These are phyloP conservation scores for Rhizopogon vesiculosus DNA, from an alignment of 768 basidiomycete species.

Conservation along the genomic window DNA sequence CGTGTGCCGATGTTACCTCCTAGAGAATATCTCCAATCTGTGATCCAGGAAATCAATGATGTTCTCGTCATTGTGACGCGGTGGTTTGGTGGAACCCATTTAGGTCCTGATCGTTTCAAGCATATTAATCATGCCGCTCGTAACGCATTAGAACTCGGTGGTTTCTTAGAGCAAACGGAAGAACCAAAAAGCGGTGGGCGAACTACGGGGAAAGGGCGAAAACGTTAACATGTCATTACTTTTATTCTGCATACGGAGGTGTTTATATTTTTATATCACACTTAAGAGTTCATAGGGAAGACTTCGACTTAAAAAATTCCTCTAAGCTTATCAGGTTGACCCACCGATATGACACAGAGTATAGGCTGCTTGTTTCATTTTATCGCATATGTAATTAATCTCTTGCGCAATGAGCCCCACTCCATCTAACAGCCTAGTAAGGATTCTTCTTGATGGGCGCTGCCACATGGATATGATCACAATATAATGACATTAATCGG, in stretches of 20 bases:
- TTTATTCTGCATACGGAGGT: neutral
- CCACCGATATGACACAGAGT: too few relatives aligned
- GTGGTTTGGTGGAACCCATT: slow-evolving; percentile 88
- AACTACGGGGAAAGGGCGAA: slow-evolving; percentile 19
- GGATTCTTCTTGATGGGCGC: too few relatives aligned
- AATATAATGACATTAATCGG: too few relatives aligned
- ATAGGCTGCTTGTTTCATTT: too few relatives aligned
- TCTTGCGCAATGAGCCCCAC: neutral
- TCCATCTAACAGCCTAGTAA: neutral
- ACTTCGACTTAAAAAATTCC: too few relatives aligned
- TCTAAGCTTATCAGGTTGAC: too few relatives aligned
- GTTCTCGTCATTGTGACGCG: slow-evolving; percentile 91
- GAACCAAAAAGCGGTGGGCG: slow-evolving; percentile 14
- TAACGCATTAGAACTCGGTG: slow-evolving; percentile 83
- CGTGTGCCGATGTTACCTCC: slow-evolving; percentile 13
- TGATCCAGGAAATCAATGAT: slow-evolving; percentile 64
- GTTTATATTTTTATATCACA: neutral
- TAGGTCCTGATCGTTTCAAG: slow-evolving; percentile 86
- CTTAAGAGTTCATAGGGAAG: neutral
- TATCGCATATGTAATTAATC: too few relatives aligned
- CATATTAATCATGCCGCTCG: slow-evolving; percentile 96
- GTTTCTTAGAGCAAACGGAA: slow-evolving; percentile 64
- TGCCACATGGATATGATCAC: too few relatives aligned
- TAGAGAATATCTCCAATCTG: neutral
- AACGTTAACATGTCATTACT: slow-evolving; percentile 13